Conservation (phyloP, 2,329 filamentous ascomycete species). For the Penicillium freii region DNA sequence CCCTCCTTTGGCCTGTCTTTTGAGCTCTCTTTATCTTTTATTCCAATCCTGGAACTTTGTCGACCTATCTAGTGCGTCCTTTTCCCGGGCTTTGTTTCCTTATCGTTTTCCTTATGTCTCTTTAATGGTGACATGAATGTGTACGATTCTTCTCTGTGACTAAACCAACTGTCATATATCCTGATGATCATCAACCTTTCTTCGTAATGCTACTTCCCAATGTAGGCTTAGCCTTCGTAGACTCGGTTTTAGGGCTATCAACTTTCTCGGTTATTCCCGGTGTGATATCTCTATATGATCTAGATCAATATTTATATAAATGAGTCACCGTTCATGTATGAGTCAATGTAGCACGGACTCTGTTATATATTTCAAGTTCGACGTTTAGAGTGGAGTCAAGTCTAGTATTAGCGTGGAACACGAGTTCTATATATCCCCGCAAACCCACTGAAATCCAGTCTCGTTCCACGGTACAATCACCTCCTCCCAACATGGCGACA, state of each 20-base stretch:
- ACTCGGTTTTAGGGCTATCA: background rate
- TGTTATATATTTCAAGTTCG: background rate
- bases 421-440: background rate
- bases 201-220: background rate
- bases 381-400: background rate
- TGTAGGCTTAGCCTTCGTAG: background rate
- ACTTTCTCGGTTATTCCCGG: background rate
- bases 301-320: too few species aligned
- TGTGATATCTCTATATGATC: background rate
- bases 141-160: constrained; percentile 23
- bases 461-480: background rate
- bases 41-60: constrained; percentile 18
- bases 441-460: background rate
- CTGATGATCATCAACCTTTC: constrained; percentile 1
- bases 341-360: background rate
- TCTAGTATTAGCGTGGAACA: background rate
- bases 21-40: constrained; percentile 12
- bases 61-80: constrained; percentile 7
- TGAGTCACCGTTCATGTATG: background rate
- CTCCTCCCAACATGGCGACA: constrained; percentile 16
- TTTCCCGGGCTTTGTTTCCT: constrained; percentile 12
- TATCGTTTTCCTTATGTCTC: constrained; percentile 16
- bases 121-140: constrained; percentile 30
- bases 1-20: constrained; percentile 8
- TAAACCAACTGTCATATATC: constrained; percentile 6